Percentiles rank a stretch among this genome's conserved stretches.
Evolutionary conservation across 2,329 filamentous ascomycete genomes (phyloP).

Genomic region (Pseudocercospora cruenta): DNA sequence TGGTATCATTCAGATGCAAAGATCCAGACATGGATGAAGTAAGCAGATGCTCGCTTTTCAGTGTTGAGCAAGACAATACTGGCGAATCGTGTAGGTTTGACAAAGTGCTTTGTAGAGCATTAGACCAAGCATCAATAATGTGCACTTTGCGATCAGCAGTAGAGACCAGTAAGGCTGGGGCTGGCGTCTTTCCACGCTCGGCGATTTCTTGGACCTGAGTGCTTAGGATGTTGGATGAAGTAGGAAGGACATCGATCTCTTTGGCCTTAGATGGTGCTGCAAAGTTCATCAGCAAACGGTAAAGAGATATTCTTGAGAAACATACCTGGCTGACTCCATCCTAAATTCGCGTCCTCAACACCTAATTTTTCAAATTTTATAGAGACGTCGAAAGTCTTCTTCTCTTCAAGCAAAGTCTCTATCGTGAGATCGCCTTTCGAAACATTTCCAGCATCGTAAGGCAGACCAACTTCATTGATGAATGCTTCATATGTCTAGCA

Average conservation of each 20-base stretch:
- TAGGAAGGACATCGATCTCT: constrained; percentile 48
- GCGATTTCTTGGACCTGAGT: constrained; percentile 39
- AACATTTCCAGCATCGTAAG: constrained; percentile 52
- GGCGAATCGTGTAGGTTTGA: constrained; percentile 55
- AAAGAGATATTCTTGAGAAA: neutral
- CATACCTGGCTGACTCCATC: constrained; percentile 55
- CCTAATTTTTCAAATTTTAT: constrained; percentile 60
- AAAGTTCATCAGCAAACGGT: constrained; percentile 1
- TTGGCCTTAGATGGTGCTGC: constrained; percentile 37
- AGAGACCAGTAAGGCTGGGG: constrained; percentile 47
- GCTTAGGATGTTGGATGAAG: constrained; percentile 58
- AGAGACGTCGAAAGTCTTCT: constrained; percentile 60
- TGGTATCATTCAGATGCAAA: constrained; percentile 52
- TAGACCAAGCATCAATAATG: constrained; percentile 46
- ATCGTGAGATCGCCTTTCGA: constrained; percentile 56
- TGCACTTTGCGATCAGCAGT: constrained; percentile 55
- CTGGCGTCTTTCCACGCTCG: constrained; percentile 3
- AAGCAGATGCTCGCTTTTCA: constrained; percentile 53
- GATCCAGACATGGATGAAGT: constrained; percentile 64
- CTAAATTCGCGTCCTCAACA: constrained; percentile 44
- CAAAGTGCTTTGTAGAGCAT: constrained; percentile 42
- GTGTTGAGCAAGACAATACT: constrained; percentile 55
- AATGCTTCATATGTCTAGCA: constrained; percentile 61
- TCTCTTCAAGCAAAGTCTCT: constrained; percentile 64
- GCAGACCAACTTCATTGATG: constrained; percentile 59